Evolutionary conservation across 2,329 filamentous ascomycete species (phyloP), one percentile per base, ranked within the genome.

Genomic region (Pseudogymnoascus sp.): DNA sequence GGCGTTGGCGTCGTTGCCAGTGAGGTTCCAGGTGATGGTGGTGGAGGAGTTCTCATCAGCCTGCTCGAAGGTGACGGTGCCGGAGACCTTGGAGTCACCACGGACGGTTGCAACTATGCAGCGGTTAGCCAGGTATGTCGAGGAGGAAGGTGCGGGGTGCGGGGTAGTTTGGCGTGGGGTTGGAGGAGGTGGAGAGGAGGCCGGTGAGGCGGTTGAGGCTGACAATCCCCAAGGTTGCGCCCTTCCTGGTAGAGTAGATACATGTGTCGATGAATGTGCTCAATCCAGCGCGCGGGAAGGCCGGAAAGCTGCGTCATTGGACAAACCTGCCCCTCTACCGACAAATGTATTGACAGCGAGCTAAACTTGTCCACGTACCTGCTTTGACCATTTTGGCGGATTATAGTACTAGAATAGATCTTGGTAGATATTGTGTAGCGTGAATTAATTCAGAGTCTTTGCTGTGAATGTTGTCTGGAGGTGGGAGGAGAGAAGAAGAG

Each of bases 341-440:
- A 12, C 43, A 35, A 67, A 73, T 72, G 61, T 14, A 50, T 12
- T 25, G 16, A 38, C 18, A 61, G 16, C 18, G 35, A 47, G 28
- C 35, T 60, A 43, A 61, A 35, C 33, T 50, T 60, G 65, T 54
- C 50, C 47, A 65, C 89, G 74, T 86, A 96, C 91, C 90, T 81
- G 93, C 92, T 86, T 96, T 97, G 83, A 97, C 92, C 92, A 97
- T 97, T 86, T 86, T 96, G 88, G 80, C 79, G 80, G 79, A 18
- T 54, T 54, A 30, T 54, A 54, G 30, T 18, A 30, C 25, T 54
- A n/a, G 43, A 33, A 54, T 54, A 54, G 43, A 54, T 18, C 43
- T 54, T 54, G 5, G 25, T 54, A n/a, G 43, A 7, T 54, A 54
- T 54, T 54, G 43, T 5, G 43, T 54, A 54, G 25, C 8, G 43